phyloP scores from a whole-genome alignment of 352 stramenopile genomes.

The Globisporangium middletonii region DNA sequence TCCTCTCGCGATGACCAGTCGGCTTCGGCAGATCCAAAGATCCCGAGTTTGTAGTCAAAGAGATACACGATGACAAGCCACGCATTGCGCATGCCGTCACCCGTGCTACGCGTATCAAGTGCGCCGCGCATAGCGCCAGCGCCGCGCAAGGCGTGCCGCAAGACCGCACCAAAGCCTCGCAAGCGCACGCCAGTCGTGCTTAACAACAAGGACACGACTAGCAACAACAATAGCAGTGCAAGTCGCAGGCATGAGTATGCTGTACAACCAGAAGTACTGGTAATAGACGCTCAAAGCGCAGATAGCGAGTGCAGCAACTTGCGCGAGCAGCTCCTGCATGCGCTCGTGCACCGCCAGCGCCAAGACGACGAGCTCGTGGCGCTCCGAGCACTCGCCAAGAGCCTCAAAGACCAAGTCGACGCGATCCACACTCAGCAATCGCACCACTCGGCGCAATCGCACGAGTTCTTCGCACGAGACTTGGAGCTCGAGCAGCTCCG shows the following conservation, averaged over 20 bases:
- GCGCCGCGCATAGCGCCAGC: too few relatives aligned
- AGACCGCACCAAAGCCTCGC: too few relatives aligned
- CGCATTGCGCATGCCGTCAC: too few relatives aligned
- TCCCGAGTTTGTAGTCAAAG: too few relatives aligned
- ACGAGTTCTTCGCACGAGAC: slow-evolving; percentile 49
- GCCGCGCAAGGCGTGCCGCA: too few relatives aligned
- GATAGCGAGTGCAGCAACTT: slow-evolving; percentile 20
- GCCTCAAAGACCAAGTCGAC: slow-evolving; percentile 52
- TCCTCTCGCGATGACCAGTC: background rate
- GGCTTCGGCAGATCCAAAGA: too few relatives aligned
- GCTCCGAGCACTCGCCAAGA: slow-evolving; percentile 41
- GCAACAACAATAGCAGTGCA: background rate
- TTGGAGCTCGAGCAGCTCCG: slow-evolving; percentile 36
- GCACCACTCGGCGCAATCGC: background rate
- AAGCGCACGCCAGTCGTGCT: too few relatives aligned
- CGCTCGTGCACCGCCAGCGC: slow-evolving; percentile 35
- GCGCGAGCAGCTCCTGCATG: slow-evolving; percentile 40
- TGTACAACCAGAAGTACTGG: background rate
- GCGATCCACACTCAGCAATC: slow-evolving; percentile 11
- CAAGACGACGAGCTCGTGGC: slow-evolving; percentile 60
- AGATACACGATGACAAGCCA: too few relatives aligned
- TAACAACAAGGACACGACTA: background rate
- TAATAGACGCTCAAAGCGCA: background rate
- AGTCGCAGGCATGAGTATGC: background rate
- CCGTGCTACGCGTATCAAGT: too few relatives aligned